A percentile compares a stretch with the other conserved stretches of the same genome.
These are phyloP conservation scores for Litsea cubeba DNA, from an alignment of 164 flowering plant species.

Conservation along the genomic window DNA sequence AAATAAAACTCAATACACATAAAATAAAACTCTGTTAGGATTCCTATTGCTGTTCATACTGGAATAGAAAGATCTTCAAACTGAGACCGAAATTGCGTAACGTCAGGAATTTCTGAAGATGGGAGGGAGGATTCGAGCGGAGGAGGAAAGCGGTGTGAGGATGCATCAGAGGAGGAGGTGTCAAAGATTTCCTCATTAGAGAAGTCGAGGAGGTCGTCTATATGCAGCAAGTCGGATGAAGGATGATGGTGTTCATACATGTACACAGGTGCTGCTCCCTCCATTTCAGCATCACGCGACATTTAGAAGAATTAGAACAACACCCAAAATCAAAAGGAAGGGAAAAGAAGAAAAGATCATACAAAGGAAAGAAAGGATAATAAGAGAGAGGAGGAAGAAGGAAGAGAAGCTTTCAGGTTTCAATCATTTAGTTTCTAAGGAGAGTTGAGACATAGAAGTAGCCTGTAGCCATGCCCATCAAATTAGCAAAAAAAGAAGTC, in stretches of 20 bases:
- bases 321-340: neutral
- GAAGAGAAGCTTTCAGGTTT: neutral
- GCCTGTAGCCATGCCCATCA: too few relatives aligned
- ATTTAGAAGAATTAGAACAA: neutral
- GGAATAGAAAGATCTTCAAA: slow-evolving; percentile 44
- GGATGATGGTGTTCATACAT: slow-evolving; percentile 27
- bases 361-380: slow-evolving; percentile 6
- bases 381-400: neutral
- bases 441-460: neutral
- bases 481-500: too few relatives aligned
- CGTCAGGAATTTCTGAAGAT: neutral
- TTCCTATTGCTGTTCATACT: slow-evolving; percentile 16
- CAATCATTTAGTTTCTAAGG: slow-evolving; percentile 12
- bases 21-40: neutral
- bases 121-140: neutral
- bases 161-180: slow-evolving; percentile 18
- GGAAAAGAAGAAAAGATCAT: neutral
- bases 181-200: slow-evolving; percentile 32
- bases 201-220: slow-evolving; percentile 54
- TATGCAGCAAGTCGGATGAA: slow-evolving; percentile 27
- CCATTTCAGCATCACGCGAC: slow-evolving; percentile 9
- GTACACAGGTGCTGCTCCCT: slow-evolving; percentile 9
- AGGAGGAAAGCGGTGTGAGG: slow-evolving; percentile 12
- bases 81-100: slow-evolving; percentile 9
- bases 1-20: neutral